phyloP scores from a whole-genome alignment of 108 stramenopile species.

The Pelagomonas calceolata region DNA sequence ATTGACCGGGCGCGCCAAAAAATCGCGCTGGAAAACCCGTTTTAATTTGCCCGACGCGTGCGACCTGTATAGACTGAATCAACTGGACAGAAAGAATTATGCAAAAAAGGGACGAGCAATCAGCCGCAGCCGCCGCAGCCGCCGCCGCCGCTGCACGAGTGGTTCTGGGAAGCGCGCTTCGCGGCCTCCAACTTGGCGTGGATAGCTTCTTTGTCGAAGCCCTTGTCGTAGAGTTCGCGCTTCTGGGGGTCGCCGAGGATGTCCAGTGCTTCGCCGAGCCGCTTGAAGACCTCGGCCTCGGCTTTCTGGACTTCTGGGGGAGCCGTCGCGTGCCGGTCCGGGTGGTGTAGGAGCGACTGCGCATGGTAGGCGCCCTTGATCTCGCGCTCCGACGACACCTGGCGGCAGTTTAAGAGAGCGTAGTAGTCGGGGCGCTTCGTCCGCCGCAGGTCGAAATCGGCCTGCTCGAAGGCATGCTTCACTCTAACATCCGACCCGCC shows the following conservation, averaged over 20 bases:
- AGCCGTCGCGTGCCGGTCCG: constrained; percentile 20
- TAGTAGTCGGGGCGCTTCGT: constrained; percentile 40
- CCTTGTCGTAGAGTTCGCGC: constrained; percentile 45
- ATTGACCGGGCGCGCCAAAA: no score
- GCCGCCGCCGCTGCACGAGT: background rate
- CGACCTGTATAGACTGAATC: no score
- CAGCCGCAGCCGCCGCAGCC: no score
- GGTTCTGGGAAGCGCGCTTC: constrained; percentile 31
- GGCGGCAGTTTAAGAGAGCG: constrained; percentile 23
- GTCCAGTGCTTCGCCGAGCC: constrained; percentile 44
- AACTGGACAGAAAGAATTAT: no score
- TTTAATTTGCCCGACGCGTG: no score
- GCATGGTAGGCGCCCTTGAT: constrained; percentile 50
- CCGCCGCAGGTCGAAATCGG: constrained; percentile 40
- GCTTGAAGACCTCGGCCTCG: constrained; percentile 19
- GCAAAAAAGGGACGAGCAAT: no score
- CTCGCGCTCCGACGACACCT: constrained; percentile 38
- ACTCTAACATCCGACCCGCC: constrained; percentile 25
- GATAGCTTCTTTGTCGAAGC: constrained; percentile 42
- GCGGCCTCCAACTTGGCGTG: constrained; percentile 43
- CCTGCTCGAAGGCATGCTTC: constrained; percentile 38
- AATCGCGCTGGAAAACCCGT: no score
- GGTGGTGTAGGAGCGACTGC: constrained; percentile 39
- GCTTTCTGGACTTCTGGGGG: background rate
- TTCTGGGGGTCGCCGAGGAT: constrained; percentile 37